Conservation (phyloP, 345 rosid species). For the Fremontodendron californicum region DNA sequence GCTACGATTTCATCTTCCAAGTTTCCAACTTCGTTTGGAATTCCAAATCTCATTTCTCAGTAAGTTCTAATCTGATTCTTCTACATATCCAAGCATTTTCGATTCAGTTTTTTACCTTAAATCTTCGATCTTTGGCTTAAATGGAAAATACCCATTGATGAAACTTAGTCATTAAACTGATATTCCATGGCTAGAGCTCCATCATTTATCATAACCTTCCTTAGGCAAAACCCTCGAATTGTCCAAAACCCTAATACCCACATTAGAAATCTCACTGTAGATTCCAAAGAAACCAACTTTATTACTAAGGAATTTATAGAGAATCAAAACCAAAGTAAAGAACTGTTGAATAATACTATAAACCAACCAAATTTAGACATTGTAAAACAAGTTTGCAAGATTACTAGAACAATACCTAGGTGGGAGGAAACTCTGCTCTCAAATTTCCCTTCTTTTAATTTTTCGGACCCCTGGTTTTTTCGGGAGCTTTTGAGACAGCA, state of each 20-base stretch:
- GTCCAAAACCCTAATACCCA: not conserved
- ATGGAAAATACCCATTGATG: not conserved
- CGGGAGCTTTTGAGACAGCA: slow-evolving; percentile 44
- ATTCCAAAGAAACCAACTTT: slow-evolving; percentile 1
- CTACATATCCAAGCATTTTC: not conserved
- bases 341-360: not conserved
- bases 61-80: not conserved
- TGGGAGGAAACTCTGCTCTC: slow-evolving; percentile 55
- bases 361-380: slow-evolving; percentile 26
- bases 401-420: slow-evolving; percentile 41
- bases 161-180: not conserved
- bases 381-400: slow-evolving; percentile 40
- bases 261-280: not conserved
- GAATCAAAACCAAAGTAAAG: slow-evolving; percentile 10
- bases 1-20: not conserved
- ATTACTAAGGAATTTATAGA: not conserved
- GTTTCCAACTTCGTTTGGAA: not conserved
- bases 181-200: slow-evolving; percentile 1
- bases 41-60: not conserved
- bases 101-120: not conserved
- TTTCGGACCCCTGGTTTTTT: slow-evolving; percentile 49
- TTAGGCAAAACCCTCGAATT: not conserved
- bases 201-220: not conserved
- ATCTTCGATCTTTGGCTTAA: not conserved
- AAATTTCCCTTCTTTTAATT: slow-evolving; percentile 51